Evolutionary conservation across 2,329 filamentous ascomycete genomes (phyloP), one percentile per base, ranked within the genome.

Genomic region (Aspergillus niger): DNA sequence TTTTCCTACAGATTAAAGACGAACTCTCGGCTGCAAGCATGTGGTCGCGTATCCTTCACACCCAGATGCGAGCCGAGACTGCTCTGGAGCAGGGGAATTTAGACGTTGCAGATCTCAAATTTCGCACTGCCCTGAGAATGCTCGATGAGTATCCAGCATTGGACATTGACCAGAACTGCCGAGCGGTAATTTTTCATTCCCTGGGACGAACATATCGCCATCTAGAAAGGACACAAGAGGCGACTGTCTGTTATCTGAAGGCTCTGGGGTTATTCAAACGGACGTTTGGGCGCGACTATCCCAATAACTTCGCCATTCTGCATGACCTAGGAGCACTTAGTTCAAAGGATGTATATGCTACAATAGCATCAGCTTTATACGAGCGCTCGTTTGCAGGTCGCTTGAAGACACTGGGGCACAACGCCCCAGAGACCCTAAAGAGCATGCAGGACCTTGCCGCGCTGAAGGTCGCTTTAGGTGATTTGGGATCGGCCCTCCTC

Each of bases 381-480:
- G 70, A 73, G 43, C 67, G 71, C 20, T 70, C 71, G 32, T 70
- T 70, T 38, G 71, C 71, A 53, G 71, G 71, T 26, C 66, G 70
- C 53, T 47, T 72, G 41, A 72, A 70, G 57, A 69, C 63, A 1
- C 63, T 72, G 2, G 71, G 71, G 10, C 67, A 69, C 26, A 70
- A 72, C 55, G 68, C 68, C 3, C 71, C 71, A 5, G 70, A 73
- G n/a, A 73, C 71, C 1, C 59, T 73, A 24, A 67, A 57, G 41
- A 72, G 67, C 50, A 73, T 72, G 70, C 70, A 72, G 51, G 64
- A 70, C 32, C 65, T 73, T 47, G 71, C 71, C 15, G 66, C 65
- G 39, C 58, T 72, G 11, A 72, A 72, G 44, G 62, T 67, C 17
- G 59, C 58, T 7, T 52, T 73, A 1, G 71, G 71, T 8, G 71